A percentile compares a stretch with the other conserved stretches of the same genome.
Conservation (phyloP, 108 stramenopile genomes). For the Conticribra weissflogii region DNA sequence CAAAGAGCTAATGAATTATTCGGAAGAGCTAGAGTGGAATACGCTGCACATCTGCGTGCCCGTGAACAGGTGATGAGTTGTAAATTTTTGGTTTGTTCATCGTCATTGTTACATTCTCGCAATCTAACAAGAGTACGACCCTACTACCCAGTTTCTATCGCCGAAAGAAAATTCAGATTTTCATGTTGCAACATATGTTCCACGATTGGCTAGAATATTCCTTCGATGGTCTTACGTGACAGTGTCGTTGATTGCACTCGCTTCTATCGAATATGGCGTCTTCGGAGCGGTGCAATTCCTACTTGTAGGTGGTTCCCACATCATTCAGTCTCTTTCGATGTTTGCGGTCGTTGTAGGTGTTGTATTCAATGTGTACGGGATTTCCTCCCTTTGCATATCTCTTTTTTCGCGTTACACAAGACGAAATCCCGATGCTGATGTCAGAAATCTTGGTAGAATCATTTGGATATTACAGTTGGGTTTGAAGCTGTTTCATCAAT, state of each 20-base stretch:
- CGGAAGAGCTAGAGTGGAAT: constrained; percentile 43
- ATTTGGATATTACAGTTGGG: constrained; percentile 16
- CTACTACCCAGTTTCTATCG: background rate
- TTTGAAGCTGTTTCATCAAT: constrained; percentile 29
- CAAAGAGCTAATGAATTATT: constrained; percentile 29
- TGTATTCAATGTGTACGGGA: constrained; percentile 40
- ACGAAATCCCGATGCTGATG: background rate
- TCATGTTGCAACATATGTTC: constrained; percentile 35
- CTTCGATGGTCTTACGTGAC: constrained; percentile 8
- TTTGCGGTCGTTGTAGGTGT: constrained; percentile 26
- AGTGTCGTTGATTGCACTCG: constrained; percentile 15
- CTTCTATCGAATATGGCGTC: constrained; percentile 34
- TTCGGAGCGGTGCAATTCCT: constrained; percentile 28
- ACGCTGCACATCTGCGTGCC: constrained; percentile 44
- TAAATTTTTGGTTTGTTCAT: background rate
- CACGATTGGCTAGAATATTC: constrained; percentile 13
- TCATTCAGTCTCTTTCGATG: constrained; percentile 32
- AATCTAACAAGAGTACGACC: no score
- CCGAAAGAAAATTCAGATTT: constrained; percentile 40
- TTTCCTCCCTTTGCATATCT: constrained; percentile 19
- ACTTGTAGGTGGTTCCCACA: constrained; percentile 8
- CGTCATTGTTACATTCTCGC: no score
- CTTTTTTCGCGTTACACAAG: constrained; percentile 8
- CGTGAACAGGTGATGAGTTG: constrained; percentile 44
- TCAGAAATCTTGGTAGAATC: background rate